Conservation (phyloP, 2,329 filamentous ascomycete genomes). For the Didymellaceae sp. region DNA sequence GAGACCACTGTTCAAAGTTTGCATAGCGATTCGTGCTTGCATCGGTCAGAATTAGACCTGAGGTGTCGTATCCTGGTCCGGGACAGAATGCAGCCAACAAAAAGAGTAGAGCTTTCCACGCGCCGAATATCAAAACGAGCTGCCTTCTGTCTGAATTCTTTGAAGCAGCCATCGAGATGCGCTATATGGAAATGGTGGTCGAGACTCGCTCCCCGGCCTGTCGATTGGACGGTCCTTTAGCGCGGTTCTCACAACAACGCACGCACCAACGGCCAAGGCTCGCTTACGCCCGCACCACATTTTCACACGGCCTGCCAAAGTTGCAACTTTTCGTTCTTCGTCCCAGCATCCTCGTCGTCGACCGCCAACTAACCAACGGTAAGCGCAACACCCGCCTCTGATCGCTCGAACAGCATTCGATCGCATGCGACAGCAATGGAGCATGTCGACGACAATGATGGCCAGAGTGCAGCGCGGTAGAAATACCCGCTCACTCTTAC, state of each 20-base stretch:
- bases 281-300: conserved; percentile 31
- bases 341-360: conserved; percentile 42
- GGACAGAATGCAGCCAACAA: conserved; percentile 64
- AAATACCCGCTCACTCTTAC: conserved; percentile 48
- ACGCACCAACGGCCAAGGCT: conserved; percentile 12
- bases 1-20: conserved; percentile 23
- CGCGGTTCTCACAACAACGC: conserved; percentile 2
- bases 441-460: conserved; percentile 45
- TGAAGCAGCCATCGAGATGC: conserved; percentile 2
- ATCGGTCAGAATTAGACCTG: conserved; percentile 62
- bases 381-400: conserved; percentile 43
- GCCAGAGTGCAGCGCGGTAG: conserved; percentile 48
- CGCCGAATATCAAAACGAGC: conserved; percentile 55
- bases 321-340: conserved; percentile 28
- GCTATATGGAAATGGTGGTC: conserved; percentile 10
- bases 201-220: background rate
- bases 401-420: conserved; percentile 41
- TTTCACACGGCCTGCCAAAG: conserved; percentile 20
- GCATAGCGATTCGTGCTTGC: conserved; percentile 26
- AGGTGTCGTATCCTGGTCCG: conserved; percentile 78
- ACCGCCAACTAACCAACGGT: conserved; percentile 46
- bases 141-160: conserved; percentile 8
- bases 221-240: conserved; percentile 25
- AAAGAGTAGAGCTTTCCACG: conserved; percentile 74
- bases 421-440: conserved; percentile 41